Conservation (phyloP, 305 asterid species). For the Plantago coronopus region DNA sequence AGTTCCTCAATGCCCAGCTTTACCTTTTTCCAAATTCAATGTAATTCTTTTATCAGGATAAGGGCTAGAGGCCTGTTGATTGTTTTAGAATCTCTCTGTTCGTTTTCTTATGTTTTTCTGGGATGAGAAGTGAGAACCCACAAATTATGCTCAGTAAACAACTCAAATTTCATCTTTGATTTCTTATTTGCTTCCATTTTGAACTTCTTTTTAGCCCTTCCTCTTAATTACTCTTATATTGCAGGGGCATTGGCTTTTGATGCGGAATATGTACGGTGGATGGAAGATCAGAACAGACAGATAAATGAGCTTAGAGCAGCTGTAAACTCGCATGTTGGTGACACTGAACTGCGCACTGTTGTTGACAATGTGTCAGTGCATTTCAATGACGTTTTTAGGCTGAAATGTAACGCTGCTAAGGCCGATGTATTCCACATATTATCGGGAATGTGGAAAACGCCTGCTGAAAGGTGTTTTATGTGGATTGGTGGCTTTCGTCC, state of each 20-base stretch:
- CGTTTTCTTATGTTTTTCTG: too few relatives aligned
- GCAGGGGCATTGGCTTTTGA: slow-evolving; percentile 86
- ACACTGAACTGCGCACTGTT: slow-evolving; percentile 56
- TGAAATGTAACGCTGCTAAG: slow-evolving; percentile 77
- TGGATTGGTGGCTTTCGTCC: slow-evolving; percentile 99
- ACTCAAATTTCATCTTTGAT: too few relatives aligned
- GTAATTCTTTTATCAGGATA: too few relatives aligned
- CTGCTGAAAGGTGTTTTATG: slow-evolving; percentile 90
- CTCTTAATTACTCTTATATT: neutral
- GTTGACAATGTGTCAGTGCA: slow-evolving; percentile 59
- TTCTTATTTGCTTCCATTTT: too few relatives aligned
- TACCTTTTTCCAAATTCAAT: too few relatives aligned
- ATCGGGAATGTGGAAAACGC: slow-evolving; percentile 98
- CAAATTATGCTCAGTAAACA: too few relatives aligned
- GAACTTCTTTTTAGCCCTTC: neutral
- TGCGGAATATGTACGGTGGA: slow-evolving; percentile 76
- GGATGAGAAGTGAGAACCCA: too few relatives aligned
- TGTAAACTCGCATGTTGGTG: slow-evolving; percentile 70
- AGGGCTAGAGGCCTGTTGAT: too few relatives aligned
- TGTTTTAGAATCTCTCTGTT: too few relatives aligned
- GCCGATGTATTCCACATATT: slow-evolving; percentile 87
- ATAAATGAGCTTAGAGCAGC: slow-evolving; percentile 67
- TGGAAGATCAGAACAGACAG: slow-evolving; percentile 67
- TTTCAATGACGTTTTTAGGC: slow-evolving; percentile 66
- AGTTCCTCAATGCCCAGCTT: too few relatives aligned